Evolutionary conservation across 2,329 filamentous ascomycete genomes (phyloP).

Genomic region (Akanthomyces lecanii): DNA sequence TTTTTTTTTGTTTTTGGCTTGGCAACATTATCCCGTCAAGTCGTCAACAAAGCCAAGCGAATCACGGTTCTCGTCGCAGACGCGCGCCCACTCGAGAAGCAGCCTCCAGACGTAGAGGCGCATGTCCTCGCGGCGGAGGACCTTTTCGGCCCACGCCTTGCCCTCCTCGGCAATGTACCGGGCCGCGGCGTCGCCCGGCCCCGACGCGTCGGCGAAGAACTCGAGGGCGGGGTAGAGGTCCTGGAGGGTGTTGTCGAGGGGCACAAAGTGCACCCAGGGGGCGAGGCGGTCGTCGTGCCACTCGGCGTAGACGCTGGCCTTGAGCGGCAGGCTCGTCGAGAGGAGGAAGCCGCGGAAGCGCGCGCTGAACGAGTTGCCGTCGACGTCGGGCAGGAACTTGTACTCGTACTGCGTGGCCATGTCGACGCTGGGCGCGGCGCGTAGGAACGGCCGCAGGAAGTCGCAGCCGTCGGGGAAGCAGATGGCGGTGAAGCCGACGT

Average conservation of each 20-base stretch:
- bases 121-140: constrained; percentile 63
- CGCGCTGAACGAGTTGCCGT: constrained; percentile 63
- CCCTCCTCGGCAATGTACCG: constrained; percentile 56
- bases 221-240: constrained; percentile 63
- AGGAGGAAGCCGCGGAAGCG: constrained; percentile 61
- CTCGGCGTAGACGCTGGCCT: constrained; percentile 67
- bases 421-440: constrained; percentile 29
- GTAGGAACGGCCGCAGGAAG: constrained; percentile 36
- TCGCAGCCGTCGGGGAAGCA: constrained; percentile 37
- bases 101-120: constrained; percentile 60
- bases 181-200: constrained; percentile 50
- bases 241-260: constrained; percentile 63
- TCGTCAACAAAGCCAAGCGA: constrained; percentile 43
- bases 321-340: constrained; percentile 63
- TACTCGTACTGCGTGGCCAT: constrained; percentile 48
- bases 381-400: constrained; percentile 67
- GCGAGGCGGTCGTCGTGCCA: constrained; percentile 69
- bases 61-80: constrained; percentile 43
- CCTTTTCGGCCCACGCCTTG: constrained; percentile 57
- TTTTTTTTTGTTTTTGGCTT: not conserved
- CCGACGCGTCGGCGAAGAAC: constrained; percentile 55
- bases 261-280: constrained; percentile 69
- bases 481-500: constrained; percentile 42
- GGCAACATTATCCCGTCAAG: constrained; percentile 22
- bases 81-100: constrained; percentile 53